Conservation (phyloP, 495 filamentous ascomycete species). For the Hyaloscypha finlandica region DNA sequence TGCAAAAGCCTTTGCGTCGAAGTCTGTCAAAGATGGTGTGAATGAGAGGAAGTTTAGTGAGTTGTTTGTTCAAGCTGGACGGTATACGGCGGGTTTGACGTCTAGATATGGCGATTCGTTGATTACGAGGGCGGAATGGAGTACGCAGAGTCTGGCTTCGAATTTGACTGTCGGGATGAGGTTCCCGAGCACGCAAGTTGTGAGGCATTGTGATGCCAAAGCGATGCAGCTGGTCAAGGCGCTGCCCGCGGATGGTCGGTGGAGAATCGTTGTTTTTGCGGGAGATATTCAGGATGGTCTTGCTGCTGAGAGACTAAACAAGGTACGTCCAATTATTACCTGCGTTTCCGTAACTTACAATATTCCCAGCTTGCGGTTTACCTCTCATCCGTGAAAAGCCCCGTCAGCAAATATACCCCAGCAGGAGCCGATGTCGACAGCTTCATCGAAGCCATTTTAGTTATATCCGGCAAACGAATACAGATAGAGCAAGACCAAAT, state of each 20-base stretch:
- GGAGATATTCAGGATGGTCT: slow-evolving; percentile 46
- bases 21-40: slow-evolving; percentile 30
- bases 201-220: slow-evolving; percentile 59
- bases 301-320: slow-evolving; percentile 38
- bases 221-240: slow-evolving; percentile 54
- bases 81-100: slow-evolving; percentile 67
- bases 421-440: slow-evolving; percentile 50
- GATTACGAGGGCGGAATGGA: slow-evolving; percentile 42
- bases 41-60: slow-evolving; percentile 37
- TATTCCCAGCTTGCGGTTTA: slow-evolving; percentile 3
- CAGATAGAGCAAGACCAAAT: slow-evolving; percentile 60
- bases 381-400: slow-evolving; percentile 6
- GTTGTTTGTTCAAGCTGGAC: slow-evolving; percentile 59
- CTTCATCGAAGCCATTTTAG: slow-evolving; percentile 51
- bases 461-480: slow-evolving; percentile 54
- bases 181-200: slow-evolving; percentile 56
- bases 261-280: slow-evolving; percentile 62
- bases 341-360: neutral
- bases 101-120: slow-evolving; percentile 55
- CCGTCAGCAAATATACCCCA: slow-evolving; percentile 40
- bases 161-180: slow-evolving; percentile 57
- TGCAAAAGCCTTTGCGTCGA: slow-evolving; percentile 57
- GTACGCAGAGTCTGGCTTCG: slow-evolving; percentile 37
- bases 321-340: slow-evolving; percentile 39
- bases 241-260: slow-evolving; percentile 55